These are phyloP conservation scores for Yamadazyma atmosphaerica DNA, from an alignment of 1,139 yeast genomes.

Conservation along the genomic window DNA sequence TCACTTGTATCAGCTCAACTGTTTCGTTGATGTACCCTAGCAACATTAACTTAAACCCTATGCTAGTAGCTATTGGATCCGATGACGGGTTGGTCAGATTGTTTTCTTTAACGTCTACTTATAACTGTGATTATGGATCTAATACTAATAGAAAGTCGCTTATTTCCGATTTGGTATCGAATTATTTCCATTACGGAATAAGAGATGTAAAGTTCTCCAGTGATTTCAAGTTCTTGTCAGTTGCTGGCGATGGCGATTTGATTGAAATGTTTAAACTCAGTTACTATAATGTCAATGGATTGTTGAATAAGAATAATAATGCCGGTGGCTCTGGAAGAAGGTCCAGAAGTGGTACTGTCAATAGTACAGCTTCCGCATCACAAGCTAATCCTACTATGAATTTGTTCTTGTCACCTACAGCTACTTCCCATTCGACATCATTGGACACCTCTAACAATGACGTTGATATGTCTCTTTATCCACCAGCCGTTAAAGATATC, in stretches of 20 bases:
- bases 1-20: conserved; percentile 35
- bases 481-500: conserved; percentile 44
- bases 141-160: conserved; percentile 30
- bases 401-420: conserved; percentile 22
- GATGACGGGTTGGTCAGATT: conserved; percentile 69
- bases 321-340: conserved; percentile 19
- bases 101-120: conserved; percentile 45
- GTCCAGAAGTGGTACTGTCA: conserved; percentile 41
- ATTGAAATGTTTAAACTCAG: conserved; percentile 55
- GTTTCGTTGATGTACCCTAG: conserved; percentile 14
- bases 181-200: conserved; percentile 67
- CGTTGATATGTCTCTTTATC: conserved; percentile 18
- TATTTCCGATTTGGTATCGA: conserved; percentile 60
- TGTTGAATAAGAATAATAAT: conserved; percentile 22
- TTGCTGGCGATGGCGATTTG: conserved; percentile 60
- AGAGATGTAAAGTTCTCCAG: conserved; percentile 58
- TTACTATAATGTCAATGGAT: conserved; percentile 38
- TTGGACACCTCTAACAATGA: conserved; percentile 17
- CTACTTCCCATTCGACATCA: conserved; percentile 23
- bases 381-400: conserved; percentile 6
- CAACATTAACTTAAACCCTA: conserved; percentile 40
- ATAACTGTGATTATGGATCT: conserved; percentile 23
- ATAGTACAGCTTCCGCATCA: conserved; percentile 26
- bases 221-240: conserved; percentile 61
- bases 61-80: conserved; percentile 54